Evolutionary conservation across 2,329 filamentous ascomycete species (phyloP).

Genomic region (Mycosphaerella sp.): DNA sequence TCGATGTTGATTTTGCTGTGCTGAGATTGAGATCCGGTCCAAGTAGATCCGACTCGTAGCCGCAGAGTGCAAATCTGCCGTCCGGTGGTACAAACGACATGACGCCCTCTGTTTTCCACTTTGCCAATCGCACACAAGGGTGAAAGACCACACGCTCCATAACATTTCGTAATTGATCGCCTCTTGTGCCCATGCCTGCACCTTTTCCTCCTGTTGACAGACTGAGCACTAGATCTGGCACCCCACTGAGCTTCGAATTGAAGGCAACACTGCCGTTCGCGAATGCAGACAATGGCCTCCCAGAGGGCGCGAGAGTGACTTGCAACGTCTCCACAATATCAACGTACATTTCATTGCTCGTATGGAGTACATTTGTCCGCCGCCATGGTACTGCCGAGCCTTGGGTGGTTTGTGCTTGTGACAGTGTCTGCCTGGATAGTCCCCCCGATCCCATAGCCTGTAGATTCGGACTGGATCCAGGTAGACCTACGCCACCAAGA

Average conservation of each 20-base stretch:
- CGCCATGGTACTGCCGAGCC: slow-evolving; percentile 72
- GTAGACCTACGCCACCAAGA: slow-evolving; percentile 77
- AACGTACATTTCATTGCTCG: slow-evolving; percentile 94
- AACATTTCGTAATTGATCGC: slow-evolving; percentile 40
- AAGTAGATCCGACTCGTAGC: slow-evolving; percentile 88
- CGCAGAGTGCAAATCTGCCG: slow-evolving; percentile 84
- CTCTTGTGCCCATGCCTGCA: slow-evolving; percentile 57
- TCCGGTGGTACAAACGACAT: slow-evolving; percentile 96
- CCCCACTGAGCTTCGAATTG: slow-evolving; percentile 87
- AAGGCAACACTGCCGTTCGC: slow-evolving; percentile 91
- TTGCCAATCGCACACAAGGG: slow-evolving; percentile 83
- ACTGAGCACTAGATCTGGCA: slow-evolving; percentile 80
- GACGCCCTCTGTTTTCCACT: slow-evolving; percentile 83
- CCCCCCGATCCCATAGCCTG: slow-evolving; percentile 17
- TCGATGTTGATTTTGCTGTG: slow-evolving; percentile 16
- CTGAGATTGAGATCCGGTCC: slow-evolving; percentile 51
- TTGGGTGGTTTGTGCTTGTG: slow-evolving; percentile 24
- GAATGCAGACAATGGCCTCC: slow-evolving; percentile 76
- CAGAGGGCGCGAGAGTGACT: slow-evolving; percentile 85
- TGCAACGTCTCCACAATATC: slow-evolving; percentile 87
- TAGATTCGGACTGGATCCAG: slow-evolving; percentile 44
- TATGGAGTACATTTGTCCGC: slow-evolving; percentile 85
- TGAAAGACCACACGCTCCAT: slow-evolving; percentile 92
- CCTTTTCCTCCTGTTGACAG: slow-evolving; percentile 76
- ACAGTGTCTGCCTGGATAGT: slow-evolving; percentile 15